Percentiles rank a stretch among this genome's conserved stretches.
Conservation (phyloP, 768 basidiomycete genomes). For the Boletus rubescentipes region DNA sequence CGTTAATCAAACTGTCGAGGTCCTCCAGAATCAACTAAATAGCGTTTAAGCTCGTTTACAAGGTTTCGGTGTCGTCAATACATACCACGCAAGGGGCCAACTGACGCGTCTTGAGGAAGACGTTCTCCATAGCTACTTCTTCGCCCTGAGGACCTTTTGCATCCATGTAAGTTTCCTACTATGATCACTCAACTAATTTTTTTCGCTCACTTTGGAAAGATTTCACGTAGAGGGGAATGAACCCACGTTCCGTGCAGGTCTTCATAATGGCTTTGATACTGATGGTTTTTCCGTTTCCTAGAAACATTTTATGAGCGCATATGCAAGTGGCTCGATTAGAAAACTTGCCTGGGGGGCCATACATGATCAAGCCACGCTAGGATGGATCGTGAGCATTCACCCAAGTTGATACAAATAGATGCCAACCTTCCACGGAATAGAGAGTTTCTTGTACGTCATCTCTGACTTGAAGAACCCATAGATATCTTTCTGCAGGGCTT, state of each 20-base stretch:
- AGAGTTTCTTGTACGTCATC: conserved; percentile 66
- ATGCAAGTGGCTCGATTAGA: not conserved
- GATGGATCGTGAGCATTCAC: not conserved
- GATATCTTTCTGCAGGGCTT: conserved; percentile 66
- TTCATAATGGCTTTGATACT: conserved; percentile 83
- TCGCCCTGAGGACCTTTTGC: conserved; percentile 55
- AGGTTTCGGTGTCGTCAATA: conserved; percentile 40
- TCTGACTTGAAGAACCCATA: conserved; percentile 80
- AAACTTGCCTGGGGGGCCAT: conserved; percentile 69
- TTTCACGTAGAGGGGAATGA: conserved; percentile 77
- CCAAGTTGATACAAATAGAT: not conserved
- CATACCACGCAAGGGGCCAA: conserved; percentile 62
- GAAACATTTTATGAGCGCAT: not conserved
- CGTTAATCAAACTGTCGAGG: conserved; percentile 78
- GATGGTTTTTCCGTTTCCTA: conserved; percentile 85
- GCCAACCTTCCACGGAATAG: conserved; percentile 79
- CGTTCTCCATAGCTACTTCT: conserved; percentile 60
- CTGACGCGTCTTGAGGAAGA: conserved; percentile 75
- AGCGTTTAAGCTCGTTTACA: not conserved
- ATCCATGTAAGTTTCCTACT: conserved; percentile 8
- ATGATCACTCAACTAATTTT: not conserved
- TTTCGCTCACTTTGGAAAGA: conserved; percentile 62
- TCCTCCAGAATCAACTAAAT: conserved; percentile 50
- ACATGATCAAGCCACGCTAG: conserved; percentile 79
- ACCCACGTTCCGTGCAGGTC: conserved; percentile 58